Base-by-base conservation (phyloP, 148 eudicot genomes). In the Silene latifolia region DNA sequence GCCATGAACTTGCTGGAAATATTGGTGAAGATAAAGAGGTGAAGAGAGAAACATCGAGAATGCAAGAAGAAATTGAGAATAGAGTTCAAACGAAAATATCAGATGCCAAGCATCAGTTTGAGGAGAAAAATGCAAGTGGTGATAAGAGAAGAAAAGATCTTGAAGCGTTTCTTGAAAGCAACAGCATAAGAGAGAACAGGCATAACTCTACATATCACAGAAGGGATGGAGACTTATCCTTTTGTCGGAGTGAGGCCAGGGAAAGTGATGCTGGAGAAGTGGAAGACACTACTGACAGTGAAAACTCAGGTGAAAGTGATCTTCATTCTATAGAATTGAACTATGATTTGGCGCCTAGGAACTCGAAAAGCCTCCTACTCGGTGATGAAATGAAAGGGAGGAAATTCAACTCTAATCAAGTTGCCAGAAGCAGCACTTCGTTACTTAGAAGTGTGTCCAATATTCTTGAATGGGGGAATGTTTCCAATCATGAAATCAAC, bases 301-400 rank as follows among this genome's bases (percentile, higher is more conserved):
- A 83, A 64, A 86, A 79, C 54, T 87, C 88, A 0, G 82, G 46
- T 48, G 93, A 87, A 73, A 88, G 93, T 74, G 98, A 91, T 80
- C 90, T 87, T 78, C 89, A 85, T 82, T 88, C 93, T 1, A 79
- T 89, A 64, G 98, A 87, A 63, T 73, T 91, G 63, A 87, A 77
- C 71, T 74, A 51, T 51, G 56, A 51, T 13, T 15, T 12, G 56
- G 56, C 44, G 48, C 83, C 77, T 63, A 78, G 63, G 32, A 62
- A 80, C 53, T 79, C 71, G 25, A 84, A 76, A 39, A 81, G 56
- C 4, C 18, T 51, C 17, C 17, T 51, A 12, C 14, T 51, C 56
- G 56, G 9, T 51, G 56, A 51, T 7, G 56, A 15, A 51, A 51
- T 15, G 4, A 51, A 51, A 51, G 81, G 17, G 56, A 51, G 56